These are phyloP conservation scores for Dictyostelium firmibasis DNA, from an alignment of 78 protist species.

Conservation along the genomic window DNA sequence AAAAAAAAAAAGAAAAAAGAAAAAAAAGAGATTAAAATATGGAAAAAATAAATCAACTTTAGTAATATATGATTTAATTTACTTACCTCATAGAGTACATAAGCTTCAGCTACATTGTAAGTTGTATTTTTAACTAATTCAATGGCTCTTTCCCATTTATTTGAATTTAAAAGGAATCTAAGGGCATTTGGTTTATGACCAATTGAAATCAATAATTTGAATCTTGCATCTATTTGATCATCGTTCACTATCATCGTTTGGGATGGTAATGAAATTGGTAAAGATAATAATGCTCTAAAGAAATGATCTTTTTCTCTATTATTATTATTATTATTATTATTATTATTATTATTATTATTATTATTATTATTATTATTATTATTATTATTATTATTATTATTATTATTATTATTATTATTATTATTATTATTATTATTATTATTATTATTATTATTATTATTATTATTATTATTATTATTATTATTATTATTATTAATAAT, in stretches of 20 bases:
- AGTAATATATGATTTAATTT: background rate
- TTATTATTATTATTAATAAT: background rate
- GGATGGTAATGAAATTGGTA: constrained; percentile 21
- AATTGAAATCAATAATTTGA: constrained; percentile 45
- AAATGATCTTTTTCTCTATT: constrained; percentile 68
- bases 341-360: background rate
- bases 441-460: background rate
- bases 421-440: background rate
- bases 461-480: background rate
- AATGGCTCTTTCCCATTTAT: constrained; percentile 47
- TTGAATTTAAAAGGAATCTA: constrained; percentile 16
- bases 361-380: background rate
- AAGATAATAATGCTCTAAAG: constrained; percentile 17
- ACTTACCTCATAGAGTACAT: constrained; percentile 64
- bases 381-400: background rate
- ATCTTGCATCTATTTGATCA: constrained; percentile 32
- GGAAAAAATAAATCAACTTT: background rate
- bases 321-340: background rate
- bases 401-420: background rate
- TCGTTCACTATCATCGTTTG: background rate
- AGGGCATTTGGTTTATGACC: constrained; percentile 71
- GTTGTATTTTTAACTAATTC: constrained; percentile 22
- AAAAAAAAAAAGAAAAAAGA: background rate
- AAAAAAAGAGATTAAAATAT: background rate
- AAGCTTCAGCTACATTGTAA: constrained; percentile 21